Base-by-base conservation (phyloP, 345 rosid genomes). In the Murraya paniculata region DNA sequence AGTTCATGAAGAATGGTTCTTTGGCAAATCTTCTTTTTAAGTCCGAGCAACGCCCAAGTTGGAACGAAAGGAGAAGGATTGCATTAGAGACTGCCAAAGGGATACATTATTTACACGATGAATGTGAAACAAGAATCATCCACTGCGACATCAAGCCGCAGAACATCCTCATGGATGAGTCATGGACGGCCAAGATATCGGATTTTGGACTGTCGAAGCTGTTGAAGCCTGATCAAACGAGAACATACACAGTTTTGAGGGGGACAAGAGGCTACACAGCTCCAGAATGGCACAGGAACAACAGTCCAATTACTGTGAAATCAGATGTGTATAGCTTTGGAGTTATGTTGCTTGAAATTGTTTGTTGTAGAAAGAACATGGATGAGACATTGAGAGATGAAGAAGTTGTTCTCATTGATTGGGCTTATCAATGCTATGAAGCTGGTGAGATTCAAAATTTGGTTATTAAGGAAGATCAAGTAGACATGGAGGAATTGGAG, bases 121-220 rank as follows among this genome's bases (percentile, higher is more conserved):
- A 78, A 25, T 64, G 76, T 7, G 76, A 78, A 31, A 72, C 64
- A 2, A 7, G 18, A 61, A 78, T 78, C 71, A 71, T 78, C 33
- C 71, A 78, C 4, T 78, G 68, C 2, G 71, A 78, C 38, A 61
- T 78, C 8, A 78, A 71, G 55, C 76, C 71, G 31, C 61, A 69
- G 0, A 78, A 78, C 50, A 59, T 64, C 1, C 59, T 53, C 4
- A 72, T 78, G 81, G 77, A 72, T 35, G 67, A 22, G 8, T 72
- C 31, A 13, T 9, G 31, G 35, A 18, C 19, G n/a, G 35, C 68
- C 11, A 79, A 73, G 41, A 79, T 66, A 19, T 55, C 36, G 0
- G 53, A 79, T 57, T 79, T 79, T 13, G 68, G 25, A 74, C 41
- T 38, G 0, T 38, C 10, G 53, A 66, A 73, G 73, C 28, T 79